Percentiles rank a stretch among this genome's conserved stretches.
phyloP scores from a whole-genome alignment of 1,284 basidiomycete genomes.

The Singerocomus inundabilis region DNA sequence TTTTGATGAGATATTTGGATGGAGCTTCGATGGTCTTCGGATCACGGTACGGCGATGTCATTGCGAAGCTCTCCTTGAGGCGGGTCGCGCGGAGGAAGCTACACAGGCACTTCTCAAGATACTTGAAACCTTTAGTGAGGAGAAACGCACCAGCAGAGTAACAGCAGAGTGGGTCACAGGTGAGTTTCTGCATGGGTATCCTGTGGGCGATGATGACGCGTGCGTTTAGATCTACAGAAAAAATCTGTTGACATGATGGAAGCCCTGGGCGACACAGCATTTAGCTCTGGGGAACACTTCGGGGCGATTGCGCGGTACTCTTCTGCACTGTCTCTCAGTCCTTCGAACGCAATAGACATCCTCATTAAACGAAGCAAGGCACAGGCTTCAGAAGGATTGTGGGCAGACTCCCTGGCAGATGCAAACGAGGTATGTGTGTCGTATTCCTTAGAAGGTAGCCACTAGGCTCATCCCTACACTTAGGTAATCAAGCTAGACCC shows the following conservation, averaged over 20 bases:
- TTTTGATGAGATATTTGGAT: no score
- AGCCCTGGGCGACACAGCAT: background rate
- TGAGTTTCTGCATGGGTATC: background rate
- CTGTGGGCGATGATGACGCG: no score
- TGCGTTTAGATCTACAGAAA: background rate
- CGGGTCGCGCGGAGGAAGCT: no score
- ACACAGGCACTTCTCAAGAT: no score
- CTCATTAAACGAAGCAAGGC: slow-evolving; percentile 7
- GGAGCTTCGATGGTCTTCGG: background rate
- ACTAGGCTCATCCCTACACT: background rate
- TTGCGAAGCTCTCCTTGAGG: no score
- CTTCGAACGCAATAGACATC: background rate
- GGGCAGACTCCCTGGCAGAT: slow-evolving; percentile 1
- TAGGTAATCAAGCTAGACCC: slow-evolving; percentile 3
- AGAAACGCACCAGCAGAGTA: background rate
- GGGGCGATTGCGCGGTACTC: slow-evolving; percentile 4
- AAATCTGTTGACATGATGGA: background rate
- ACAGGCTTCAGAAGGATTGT: background rate
- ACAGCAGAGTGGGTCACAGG: background rate
- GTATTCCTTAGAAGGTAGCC: background rate
- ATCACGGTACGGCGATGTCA: no score
- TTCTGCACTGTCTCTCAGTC: slow-evolving; percentile 1
- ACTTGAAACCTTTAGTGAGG: background rate
- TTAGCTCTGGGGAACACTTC: background rate
- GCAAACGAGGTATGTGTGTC: slow-evolving; percentile 4